Evolutionary conservation across 306 rosid species (phyloP).

Genomic region (Casuarina equisetifolia): DNA sequence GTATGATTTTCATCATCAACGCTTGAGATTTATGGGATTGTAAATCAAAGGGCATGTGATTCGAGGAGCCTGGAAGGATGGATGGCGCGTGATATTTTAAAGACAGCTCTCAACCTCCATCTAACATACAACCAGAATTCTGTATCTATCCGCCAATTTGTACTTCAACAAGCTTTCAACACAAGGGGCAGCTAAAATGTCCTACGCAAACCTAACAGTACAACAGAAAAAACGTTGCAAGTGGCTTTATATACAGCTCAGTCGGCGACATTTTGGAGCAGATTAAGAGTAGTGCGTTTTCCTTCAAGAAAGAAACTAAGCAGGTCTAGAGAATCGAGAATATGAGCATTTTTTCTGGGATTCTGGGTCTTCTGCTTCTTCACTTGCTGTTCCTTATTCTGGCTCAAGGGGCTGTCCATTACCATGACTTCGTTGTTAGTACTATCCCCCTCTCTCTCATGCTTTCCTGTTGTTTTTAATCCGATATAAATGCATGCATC

Average conservation of each 20-base stretch:
- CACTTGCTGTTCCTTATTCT: not conserved
- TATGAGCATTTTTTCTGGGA: not conserved
- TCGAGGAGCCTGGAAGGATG: too few species aligned
- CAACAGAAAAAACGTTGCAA: not conserved
- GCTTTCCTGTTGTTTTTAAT: not conserved
- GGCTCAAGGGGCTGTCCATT: conserved; percentile 26
- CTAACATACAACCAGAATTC: too few species aligned
- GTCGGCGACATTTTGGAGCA: not conserved
- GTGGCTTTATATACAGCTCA: not conserved
- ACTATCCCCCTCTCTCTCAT: not conserved
- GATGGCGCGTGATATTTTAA: too few species aligned
- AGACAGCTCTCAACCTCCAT: too few species aligned
- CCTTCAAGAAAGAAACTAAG: not conserved
- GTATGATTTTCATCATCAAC: too few species aligned
- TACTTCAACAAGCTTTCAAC: too few species aligned
- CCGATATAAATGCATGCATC: too few species aligned
- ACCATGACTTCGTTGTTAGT: conserved; percentile 22
- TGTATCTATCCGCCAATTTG: too few species aligned
- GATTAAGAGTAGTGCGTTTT: not conserved
- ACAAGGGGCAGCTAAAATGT: too few species aligned
- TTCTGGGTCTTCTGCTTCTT: conserved; percentile 15
- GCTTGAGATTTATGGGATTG: too few species aligned
- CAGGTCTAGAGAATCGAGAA: not conserved
- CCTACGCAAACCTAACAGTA: too few species aligned
- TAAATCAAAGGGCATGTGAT: too few species aligned